Evolutionary conservation across 169 alveolate species (phyloP).

Genomic region (Cryptosporidium parvum): DNA sequence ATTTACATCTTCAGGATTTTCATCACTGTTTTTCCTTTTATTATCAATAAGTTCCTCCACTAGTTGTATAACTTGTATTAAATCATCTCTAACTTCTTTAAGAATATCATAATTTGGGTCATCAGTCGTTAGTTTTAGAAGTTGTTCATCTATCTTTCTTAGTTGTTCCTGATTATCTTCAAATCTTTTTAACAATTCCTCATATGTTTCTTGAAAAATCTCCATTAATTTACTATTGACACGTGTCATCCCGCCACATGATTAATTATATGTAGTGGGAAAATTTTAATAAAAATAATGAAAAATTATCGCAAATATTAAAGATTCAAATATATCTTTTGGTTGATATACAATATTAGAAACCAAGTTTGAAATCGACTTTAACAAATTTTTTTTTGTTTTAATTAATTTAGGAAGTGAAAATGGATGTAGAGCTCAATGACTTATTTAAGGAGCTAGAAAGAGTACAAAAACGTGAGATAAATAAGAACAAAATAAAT

Average conservation of each 20-base stretch:
- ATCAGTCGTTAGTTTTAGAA: neutral
- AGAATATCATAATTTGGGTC: constrained; percentile 3
- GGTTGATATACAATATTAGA: neutral
- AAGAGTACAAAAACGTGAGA: neutral
- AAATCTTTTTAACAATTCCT: neutral
- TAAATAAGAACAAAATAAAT: neutral
- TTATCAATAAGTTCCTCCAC: constrained; percentile 16
- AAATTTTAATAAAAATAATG: neutral
- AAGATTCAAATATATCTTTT: too few relatives aligned
- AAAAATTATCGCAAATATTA: too few relatives aligned
- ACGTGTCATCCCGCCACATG: constrained; percentile 8
- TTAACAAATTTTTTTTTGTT: too few relatives aligned
- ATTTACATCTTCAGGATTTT: neutral
- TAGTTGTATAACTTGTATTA: constrained; percentile 12
- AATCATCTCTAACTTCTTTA: constrained; percentile 19
- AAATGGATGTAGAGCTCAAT: constrained; percentile 8
- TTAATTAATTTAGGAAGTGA: neutral
- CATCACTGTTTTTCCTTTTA: neutral
- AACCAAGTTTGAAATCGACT: neutral
- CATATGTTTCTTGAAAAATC: constrained; percentile 24
- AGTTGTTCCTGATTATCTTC: constrained; percentile 26
- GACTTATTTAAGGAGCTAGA: neutral
- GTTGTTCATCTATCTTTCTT: neutral
- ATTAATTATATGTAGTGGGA: neutral
- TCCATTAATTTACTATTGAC: constrained; percentile 6